phyloP scores from a whole-genome alignment of 2,329 filamentous ascomycete species.

The Fusarium albidum region DNA sequence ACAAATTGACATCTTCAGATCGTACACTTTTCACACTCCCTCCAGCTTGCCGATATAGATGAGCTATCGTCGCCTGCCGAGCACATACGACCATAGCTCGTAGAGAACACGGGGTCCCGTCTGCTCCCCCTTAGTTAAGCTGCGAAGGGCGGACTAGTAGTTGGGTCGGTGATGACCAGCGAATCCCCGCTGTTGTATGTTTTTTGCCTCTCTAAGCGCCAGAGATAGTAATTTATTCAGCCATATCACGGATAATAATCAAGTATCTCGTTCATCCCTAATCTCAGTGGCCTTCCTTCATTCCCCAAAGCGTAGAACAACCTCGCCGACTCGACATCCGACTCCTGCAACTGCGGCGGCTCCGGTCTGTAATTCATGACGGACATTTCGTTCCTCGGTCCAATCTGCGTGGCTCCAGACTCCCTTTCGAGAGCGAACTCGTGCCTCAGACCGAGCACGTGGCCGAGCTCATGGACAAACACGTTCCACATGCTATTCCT shows the following conservation, averaged over 20 bases:
- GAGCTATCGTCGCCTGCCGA: no score
- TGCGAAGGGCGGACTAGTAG: neutral
- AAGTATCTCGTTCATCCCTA: neutral
- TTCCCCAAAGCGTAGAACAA: neutral
- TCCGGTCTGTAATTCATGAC: conserved; percentile 2
- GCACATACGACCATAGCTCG: neutral
- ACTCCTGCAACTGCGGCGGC: conserved; percentile 1
- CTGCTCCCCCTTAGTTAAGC: conserved; percentile 1
- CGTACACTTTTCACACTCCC: no score
- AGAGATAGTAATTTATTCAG: neutral
- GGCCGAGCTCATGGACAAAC: conserved; percentile 6
- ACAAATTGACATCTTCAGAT: no score
- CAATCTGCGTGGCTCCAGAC: neutral
- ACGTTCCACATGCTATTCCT: conserved; percentile 2
- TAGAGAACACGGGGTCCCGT: conserved; percentile 1
- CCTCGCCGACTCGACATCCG: conserved; percentile 1
- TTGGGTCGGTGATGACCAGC: neutral
- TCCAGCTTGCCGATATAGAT: no score
- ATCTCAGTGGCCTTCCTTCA: no score
- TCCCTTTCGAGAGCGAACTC: conserved; percentile 7
- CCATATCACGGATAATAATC: no score
- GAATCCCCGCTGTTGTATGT: conserved; percentile 5
- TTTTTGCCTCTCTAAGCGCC: neutral
- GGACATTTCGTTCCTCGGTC: neutral
- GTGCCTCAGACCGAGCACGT: conserved; percentile 6